Evolutionary conservation across 805 yeast genomes (phyloP), one percentile per base, ranked within the genome.

Genomic region (Starmera caribaea): DNA sequence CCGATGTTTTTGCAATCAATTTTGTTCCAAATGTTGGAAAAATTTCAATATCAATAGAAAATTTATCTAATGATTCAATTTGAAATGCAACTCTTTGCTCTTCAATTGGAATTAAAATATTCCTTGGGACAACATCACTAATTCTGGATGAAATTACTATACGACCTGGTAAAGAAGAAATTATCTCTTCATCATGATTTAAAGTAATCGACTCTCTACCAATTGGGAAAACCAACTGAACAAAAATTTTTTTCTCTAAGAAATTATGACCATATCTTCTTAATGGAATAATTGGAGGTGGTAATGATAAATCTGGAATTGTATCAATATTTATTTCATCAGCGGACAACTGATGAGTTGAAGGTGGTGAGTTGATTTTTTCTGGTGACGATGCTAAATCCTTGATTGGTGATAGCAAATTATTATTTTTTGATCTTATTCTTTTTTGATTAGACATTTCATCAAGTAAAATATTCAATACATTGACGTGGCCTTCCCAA

Each of bases 211-310:
- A 66, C 34, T 67, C 62, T 37, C 69, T 55, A 8, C 67, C 65
- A 41, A 71, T 38, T 48, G 78, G 76, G 50, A 88, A 80, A 3
- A 74, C 71, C 34, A 92, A 63, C 55, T 89, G 95, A 27, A 92
- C 71, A 45, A 88, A 77, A 5, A 86, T 86, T 58, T 86, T 87
- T 56, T 84, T 85, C 55, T 92, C 97, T 53, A 92, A 63, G 65
- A 88, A 92, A 58, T 87, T 92, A 61, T 92, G 98, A 13, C 98
- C 98, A 56, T 92, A 92, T 51, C 95, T 76, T 51, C 96, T 72
- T 39, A 92, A 65, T 1, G 98, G 98, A 38, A 92, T 77, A 39
- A 92, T 86, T 4, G 98, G 98, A 1, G 98, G 98, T 1, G 98
- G 98, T 42, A 92, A 68, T 16, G 88, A 76, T 37, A 92, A 71